Percentiles rank a stretch among this genome's conserved stretches.
Conservation (phyloP, 1,139 yeast genomes). For the Kodamaea alishanica region DNA sequence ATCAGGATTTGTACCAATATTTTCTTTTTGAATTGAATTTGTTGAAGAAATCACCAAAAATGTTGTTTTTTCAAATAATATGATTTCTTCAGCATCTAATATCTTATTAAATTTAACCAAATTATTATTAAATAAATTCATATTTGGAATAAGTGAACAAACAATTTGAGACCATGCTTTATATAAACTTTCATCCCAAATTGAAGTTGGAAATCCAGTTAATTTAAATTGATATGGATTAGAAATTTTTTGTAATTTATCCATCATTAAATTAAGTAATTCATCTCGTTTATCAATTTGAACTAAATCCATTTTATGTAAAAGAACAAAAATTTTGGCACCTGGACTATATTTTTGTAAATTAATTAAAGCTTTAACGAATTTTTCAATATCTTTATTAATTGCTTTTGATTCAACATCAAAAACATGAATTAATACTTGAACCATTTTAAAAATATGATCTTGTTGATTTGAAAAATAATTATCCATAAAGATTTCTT, state of each 20-base stretch:
- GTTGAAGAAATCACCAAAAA: conserved; percentile 86
- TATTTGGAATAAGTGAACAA: conserved; percentile 91
- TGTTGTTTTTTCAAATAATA: conserved; percentile 89
- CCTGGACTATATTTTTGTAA: conserved; percentile 83
- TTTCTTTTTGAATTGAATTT: conserved; percentile 30
- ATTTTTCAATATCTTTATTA: conserved; percentile 88
- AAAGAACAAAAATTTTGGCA: conserved; percentile 84
- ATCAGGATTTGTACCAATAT: conserved; percentile 1
- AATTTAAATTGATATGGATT: conserved; percentile 73
- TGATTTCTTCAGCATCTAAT: conserved; percentile 85
- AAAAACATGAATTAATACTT: conserved; percentile 94
- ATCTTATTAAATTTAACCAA: conserved; percentile 70
- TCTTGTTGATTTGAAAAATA: conserved; percentile 84
- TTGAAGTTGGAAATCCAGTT: conserved; percentile 92
- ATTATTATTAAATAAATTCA: conserved; percentile 74
- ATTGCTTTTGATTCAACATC: conserved; percentile 94
- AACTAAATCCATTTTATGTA: conserved; percentile 96
- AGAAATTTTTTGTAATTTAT: conserved; percentile 71
- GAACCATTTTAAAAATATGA: conserved; percentile 92
- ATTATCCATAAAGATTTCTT: conserved; percentile 94
- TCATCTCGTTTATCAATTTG: conserved; percentile 84
- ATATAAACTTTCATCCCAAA: conserved; percentile 95
- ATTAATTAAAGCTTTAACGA: conserved; percentile 77
- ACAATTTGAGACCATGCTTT: conserved; percentile 98
- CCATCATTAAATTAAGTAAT: conserved; percentile 79